Base-by-base conservation (phyloP, 176 grass and related monocot genomes). In the Metroxylon sagu region DNA sequence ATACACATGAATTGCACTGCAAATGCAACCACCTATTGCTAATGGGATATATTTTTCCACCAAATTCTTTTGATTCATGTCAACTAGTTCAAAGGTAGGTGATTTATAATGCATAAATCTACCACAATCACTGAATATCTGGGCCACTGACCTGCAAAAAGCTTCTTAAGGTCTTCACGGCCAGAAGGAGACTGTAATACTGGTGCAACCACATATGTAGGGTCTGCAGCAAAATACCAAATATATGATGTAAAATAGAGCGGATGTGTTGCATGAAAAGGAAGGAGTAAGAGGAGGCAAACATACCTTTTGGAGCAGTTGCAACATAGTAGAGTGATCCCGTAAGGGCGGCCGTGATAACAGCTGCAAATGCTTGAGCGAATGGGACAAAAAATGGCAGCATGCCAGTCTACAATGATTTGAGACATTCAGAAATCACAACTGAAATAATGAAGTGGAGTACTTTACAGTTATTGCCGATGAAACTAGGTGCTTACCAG, bases 341-440 rank as follows among this genome's bases (percentile, higher is more conserved):
- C 2, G 92, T 96, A 19, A 96, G 92, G 17, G 92, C 83, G 26
- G 92, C 92, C 2, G 87, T 96, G 68, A 96, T 81, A 59, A 76
- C 92, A 39, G 92, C 92, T 0, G 92, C 92, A n/a, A 96, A 90
- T 26, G 92, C 89, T 73, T 96, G 87, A 51, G 92, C 92, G 60
- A 96, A 96, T 14, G 92, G 92, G 5, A 96, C 92, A 23, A 96
- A 78, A 28, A 83, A 71, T 54, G 92, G 92, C 52, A 96, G 65
- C 76, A 90, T 75, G 16, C 92, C 92, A 35, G 80, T 88, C 92
- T 96, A 56, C 61, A 71, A 57, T 39, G 19, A n/a, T 57, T 6
- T 6, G 35, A 1, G 35, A 14, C 35, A 43, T 12, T 43, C 8
- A 43, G 35, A 43, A 43, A 10, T 43, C 8, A 2, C 35, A 43